Base-by-base conservation (phyloP, 2,329 filamentous ascomycete genomes). In the Coniochaeta sp. region DNA sequence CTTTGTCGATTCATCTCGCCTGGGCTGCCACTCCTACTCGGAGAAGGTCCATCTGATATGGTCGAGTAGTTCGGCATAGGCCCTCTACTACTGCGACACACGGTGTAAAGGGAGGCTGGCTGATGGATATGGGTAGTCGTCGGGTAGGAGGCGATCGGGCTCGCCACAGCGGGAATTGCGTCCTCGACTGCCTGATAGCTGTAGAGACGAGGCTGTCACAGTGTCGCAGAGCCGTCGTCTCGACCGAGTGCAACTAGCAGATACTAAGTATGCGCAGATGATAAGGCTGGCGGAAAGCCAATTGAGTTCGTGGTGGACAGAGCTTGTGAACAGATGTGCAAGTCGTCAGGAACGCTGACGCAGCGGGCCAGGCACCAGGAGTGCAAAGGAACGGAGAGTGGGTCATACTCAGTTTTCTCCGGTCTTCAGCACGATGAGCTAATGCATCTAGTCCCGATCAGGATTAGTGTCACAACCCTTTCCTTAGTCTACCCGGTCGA, bases 61-160 rank as follows among this genome's bases (percentile, higher is more conserved):
- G 77, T 79, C 59, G 77, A 79, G 69, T 85, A 84, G 65, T 78
- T 79, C 70, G 79, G 78, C 82, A 85, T 85, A 75, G 73, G 74
- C 72, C 34, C 54, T 55, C 47, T 52, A 31, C 47, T 52, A 5
- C 11, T 52, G 14, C 47, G 14, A 31, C 12, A 52, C 22, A 28
- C 47, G 1, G 47, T 6, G 11, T 31, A 52, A 52, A 24, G 47
- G 22, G 34, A 12, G 47, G 14, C 19, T 28, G 47, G 22, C 24
- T 28, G 31, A 52, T 3, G 24, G 26, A 22, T 28, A 26, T 16
- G 6, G 12, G 24, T 28, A 6, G 26, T 52, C 12, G 26, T 31
- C 24, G 19, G 24, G 8, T 22, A 14, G 9, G n/a, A 47, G 7
- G 1, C 7, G 43, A 47, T 24, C 22, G 19, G 24, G 43, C 19